Percentiles rank a stretch among this genome's conserved stretches.
phyloP scores from a whole-genome alignment of 2,329 filamentous ascomycete species.

The Harringtonia lauricola region DNA sequence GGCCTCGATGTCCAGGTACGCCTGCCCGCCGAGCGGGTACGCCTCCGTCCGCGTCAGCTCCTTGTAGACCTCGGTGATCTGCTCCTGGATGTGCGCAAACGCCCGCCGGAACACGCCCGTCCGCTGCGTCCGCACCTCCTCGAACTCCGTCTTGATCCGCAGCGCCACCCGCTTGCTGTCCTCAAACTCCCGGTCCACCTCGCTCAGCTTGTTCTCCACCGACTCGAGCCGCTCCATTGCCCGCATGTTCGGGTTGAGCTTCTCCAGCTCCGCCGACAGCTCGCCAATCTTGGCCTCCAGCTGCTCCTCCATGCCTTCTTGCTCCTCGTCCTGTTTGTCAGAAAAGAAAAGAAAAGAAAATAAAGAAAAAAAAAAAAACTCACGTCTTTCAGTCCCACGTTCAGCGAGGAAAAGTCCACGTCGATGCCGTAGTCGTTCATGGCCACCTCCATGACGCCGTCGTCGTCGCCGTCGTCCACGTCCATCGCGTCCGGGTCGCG shows the following conservation, averaged over 20 bases:
- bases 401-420: slow-evolving; percentile 71
- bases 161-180: slow-evolving; percentile 66
- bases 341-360: too few species aligned
- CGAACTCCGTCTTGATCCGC: slow-evolving; percentile 41
- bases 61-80: slow-evolving; percentile 89
- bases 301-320: slow-evolving; percentile 56
- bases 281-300: slow-evolving; percentile 68
- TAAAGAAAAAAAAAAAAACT: too few species aligned
- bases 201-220: slow-evolving; percentile 70
- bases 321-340: too few species aligned
- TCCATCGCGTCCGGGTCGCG: slow-evolving; percentile 87
- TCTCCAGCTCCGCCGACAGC: slow-evolving; percentile 72
- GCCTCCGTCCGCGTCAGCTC: slow-evolving; percentile 82
- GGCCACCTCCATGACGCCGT: slow-evolving; percentile 42
- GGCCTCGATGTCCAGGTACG: slow-evolving; percentile 83
- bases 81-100: slow-evolving; percentile 87
- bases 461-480: slow-evolving; percentile 62
- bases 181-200: slow-evolving; percentile 83
- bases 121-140: slow-evolving; percentile 68
- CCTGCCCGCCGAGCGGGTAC: slow-evolving; percentile 85
- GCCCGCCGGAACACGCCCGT: slow-evolving; percentile 92
- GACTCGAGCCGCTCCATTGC: slow-evolving; percentile 84
- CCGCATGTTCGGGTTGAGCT: slow-evolving; percentile 93
- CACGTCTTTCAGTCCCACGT: slow-evolving; percentile 49
- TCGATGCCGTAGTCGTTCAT: slow-evolving; percentile 88